phyloP scores from a whole-genome alignment of 2,329 filamentous ascomycete species.

The Fonsecaea erecta region DNA sequence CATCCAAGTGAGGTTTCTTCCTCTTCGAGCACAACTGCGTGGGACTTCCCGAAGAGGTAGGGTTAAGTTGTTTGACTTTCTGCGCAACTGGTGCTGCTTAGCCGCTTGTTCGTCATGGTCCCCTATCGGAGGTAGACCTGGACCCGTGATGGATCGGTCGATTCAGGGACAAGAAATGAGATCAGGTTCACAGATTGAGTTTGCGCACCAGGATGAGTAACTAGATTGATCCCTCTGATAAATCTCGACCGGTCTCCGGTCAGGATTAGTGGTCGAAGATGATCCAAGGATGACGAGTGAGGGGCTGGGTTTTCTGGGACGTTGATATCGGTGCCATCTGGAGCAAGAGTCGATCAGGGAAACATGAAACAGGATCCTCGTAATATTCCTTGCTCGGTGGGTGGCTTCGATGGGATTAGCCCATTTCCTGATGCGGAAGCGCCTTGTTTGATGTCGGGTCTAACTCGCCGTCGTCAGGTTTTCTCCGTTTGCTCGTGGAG shows the following conservation, averaged over 20 bases:
- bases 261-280: not conserved
- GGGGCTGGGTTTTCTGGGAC: not conserved
- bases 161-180: not conserved
- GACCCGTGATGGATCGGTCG: not conserved
- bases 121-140: not conserved
- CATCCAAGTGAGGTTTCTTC: not conserved
- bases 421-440: not conserved
- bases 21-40: not conserved
- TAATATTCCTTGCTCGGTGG: not conserved
- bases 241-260: not conserved
- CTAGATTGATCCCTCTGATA: not conserved
- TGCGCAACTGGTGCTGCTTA: not conserved
- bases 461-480: not conserved
- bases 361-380: not conserved
- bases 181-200: not conserved
- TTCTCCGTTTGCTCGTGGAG: not conserved
- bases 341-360: not conserved
- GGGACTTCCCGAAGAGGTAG: not conserved
- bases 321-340: not conserved
- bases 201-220: not conserved
- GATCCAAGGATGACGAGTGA: not conserved
- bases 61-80: not conserved
- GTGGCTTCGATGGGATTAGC: not conserved
- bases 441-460: not conserved
- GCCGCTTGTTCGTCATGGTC: not conserved